Evolutionary conservation across 495 filamentous ascomycete genomes (phyloP).

Genomic region (Astrocystis sublimbata): DNA sequence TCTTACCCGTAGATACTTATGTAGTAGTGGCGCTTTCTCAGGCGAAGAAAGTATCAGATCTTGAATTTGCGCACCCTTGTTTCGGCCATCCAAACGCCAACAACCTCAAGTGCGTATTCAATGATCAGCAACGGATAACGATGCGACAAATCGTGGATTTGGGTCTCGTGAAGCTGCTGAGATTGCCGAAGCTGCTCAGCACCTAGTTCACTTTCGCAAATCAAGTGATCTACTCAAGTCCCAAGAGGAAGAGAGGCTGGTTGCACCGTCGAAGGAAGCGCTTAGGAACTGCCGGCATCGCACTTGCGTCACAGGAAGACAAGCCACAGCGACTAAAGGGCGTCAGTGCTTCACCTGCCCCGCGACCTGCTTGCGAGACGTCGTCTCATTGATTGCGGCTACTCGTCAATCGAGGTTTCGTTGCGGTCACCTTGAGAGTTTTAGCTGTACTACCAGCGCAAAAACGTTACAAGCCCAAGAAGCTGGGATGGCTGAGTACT

Average conservation of each 20-base stretch:
- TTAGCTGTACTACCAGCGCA: too few relatives aligned
- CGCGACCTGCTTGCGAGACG: too few relatives aligned
- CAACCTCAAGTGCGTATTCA: neutral
- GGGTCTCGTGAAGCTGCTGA: neutral
- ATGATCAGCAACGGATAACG: neutral
- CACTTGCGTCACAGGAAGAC: neutral
- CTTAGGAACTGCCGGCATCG: neutral
- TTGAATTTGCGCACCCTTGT: neutral
- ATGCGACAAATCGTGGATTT: neutral
- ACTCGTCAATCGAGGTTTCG: too few relatives aligned
- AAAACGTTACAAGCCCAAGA: too few relatives aligned
- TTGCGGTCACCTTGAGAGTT: too few relatives aligned
- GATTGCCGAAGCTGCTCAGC: neutral
- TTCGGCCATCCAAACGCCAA: neutral
- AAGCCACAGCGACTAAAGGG: neutral
- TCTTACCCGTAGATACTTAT: too few relatives aligned
- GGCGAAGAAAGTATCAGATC: neutral
- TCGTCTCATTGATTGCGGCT: too few relatives aligned
- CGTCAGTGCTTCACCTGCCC: too few relatives aligned
- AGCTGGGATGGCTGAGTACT: too few relatives aligned
- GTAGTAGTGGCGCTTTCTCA: too few relatives aligned
- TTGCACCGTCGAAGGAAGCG: constrained; percentile 3
- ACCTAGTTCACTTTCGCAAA: neutral
- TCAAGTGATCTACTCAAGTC: neutral
- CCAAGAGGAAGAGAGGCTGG: neutral